phyloP scores from a whole-genome alignment of 2,329 filamentous ascomycete species.

The Allantophomopsis cytisporea region DNA sequence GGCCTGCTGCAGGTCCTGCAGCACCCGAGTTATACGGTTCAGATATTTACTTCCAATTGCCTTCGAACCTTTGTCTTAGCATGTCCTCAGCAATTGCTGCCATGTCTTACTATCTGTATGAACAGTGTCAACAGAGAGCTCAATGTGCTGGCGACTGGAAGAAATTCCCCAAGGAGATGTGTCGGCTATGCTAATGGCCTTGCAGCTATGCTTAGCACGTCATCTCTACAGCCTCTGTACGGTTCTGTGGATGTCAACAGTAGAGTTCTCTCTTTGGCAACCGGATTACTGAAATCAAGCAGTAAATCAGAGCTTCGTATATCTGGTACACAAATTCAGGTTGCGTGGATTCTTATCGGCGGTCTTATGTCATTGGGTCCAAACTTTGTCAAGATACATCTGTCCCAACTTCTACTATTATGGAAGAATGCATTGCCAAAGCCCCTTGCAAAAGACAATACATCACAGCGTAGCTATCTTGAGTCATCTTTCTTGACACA shows the following conservation, averaged over 20 bases:
- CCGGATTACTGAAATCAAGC: slow-evolving; percentile 81
- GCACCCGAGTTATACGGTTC: slow-evolving; percentile 92
- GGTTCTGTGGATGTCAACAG: slow-evolving; percentile 94
- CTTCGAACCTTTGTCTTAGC: slow-evolving; percentile 78
- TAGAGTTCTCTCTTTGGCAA: slow-evolving; percentile 80
- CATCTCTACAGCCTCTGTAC: slow-evolving; percentile 76
- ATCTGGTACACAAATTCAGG: slow-evolving; percentile 89
- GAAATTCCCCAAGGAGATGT: slow-evolving; percentile 71
- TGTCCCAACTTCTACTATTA: slow-evolving; percentile 81
- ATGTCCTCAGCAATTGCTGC: slow-evolving; percentile 82
- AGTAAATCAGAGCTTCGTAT: slow-evolving; percentile 81
- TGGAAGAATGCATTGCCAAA: slow-evolving; percentile 98
- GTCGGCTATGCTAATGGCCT: slow-evolving; percentile 86
- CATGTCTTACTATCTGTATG: slow-evolving; percentile 90
- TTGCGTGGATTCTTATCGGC: slow-evolving; percentile 94
- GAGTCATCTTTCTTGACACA: slow-evolving; percentile 91
- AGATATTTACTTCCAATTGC: slow-evolving; percentile 78
- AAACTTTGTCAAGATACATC: slow-evolving; percentile 97
- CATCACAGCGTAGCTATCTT: slow-evolving; percentile 66
- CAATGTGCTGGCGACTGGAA: slow-evolving; percentile 57
- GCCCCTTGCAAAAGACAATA: slow-evolving; percentile 85
- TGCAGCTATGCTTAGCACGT: slow-evolving; percentile 81
- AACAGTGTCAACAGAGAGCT: slow-evolving; percentile 86
- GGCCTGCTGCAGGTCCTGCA: slow-evolving; percentile 80
- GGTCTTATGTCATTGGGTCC: slow-evolving; percentile 93